A percentile compares a stretch with the other conserved stretches of the same genome.
phyloP scores from a whole-genome alignment of 805 yeast species.

The Lachancea mirantina region DNA sequence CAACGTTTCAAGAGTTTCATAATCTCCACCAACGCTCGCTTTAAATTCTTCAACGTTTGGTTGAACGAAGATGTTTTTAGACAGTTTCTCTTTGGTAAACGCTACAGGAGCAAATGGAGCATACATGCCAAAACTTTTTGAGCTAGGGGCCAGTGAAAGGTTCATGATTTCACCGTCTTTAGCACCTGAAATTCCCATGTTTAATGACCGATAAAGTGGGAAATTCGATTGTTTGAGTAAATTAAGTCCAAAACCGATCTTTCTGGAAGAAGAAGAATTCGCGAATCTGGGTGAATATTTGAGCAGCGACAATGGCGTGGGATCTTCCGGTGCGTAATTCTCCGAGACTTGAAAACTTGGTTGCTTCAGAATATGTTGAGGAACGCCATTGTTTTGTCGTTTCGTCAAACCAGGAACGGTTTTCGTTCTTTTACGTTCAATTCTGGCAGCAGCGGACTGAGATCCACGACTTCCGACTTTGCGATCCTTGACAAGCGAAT shows the following conservation, averaged over 20 bases:
- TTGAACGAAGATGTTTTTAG: constrained; percentile 16
- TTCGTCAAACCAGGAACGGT: constrained; percentile 14
- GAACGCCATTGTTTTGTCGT: constrained; percentile 5
- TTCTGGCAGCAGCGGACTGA: not conserved
- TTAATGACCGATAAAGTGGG: constrained; percentile 22
- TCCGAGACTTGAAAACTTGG: constrained; percentile 8
- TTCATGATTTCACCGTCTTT: constrained; percentile 10
- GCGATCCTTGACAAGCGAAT: constrained; percentile 4
- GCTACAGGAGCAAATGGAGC: constrained; percentile 45
- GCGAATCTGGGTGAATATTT: constrained; percentile 20
- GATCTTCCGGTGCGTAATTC: constrained; percentile 19
- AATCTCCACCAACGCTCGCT: constrained; percentile 20
- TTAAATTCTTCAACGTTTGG: constrained; percentile 13
- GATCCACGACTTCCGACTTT: not conserved
- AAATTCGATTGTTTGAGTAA: constrained; percentile 19
- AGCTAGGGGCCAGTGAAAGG: constrained; percentile 32
- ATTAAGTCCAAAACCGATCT: constrained; percentile 17
- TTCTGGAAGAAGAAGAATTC: constrained; percentile 14
- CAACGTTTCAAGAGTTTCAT: constrained; percentile 10
- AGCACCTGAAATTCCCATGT: constrained; percentile 13
- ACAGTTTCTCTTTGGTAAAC: constrained; percentile 20
- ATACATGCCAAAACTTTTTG: constrained; percentile 66
- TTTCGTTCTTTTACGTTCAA: constrained; percentile 5
- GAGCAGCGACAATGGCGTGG: constrained; percentile 21
- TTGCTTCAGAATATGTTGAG: constrained; percentile 5